Conservation (phyloP, 140 eudicot species). For the Oenanthe javanica region DNA sequence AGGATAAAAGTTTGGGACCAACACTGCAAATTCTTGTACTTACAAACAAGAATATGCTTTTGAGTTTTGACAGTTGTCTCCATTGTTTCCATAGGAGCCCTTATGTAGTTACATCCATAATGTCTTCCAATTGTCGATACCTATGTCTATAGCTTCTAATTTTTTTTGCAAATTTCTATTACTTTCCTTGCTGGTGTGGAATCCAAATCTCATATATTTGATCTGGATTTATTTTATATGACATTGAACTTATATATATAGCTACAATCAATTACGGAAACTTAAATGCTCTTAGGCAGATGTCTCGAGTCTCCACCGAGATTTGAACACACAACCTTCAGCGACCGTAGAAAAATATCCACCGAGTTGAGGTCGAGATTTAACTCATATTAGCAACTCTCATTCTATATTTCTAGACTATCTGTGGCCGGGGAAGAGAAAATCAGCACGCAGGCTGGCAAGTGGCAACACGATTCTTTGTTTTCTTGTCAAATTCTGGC, state of each 20-base stretch:
- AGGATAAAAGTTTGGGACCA: not conserved
- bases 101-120: not conserved
- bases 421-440: not conserved
- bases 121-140: not conserved
- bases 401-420: not conserved
- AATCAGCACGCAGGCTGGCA: not conserved
- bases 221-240: not conserved
- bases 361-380: not conserved
- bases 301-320: not conserved
- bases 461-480: not conserved
- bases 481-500: not conserved
- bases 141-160: too few species aligned
- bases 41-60: not conserved
- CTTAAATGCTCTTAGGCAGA: not conserved
- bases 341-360: not conserved
- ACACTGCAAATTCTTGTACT: not conserved
- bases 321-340: not conserved
- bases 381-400: not conserved
- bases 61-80: not conserved
- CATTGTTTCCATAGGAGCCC: not conserved
- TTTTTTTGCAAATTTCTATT: too few species aligned
- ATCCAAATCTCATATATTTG: not conserved
- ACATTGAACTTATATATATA: too few species aligned
- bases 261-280: not conserved
- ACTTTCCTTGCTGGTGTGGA: not conserved